Percentiles rank a stretch among this genome's conserved stretches.
phyloP scores from a whole-genome alignment of 2,329 filamentous ascomycete genomes.

The Pseudopyricularia cyperi region DNA sequence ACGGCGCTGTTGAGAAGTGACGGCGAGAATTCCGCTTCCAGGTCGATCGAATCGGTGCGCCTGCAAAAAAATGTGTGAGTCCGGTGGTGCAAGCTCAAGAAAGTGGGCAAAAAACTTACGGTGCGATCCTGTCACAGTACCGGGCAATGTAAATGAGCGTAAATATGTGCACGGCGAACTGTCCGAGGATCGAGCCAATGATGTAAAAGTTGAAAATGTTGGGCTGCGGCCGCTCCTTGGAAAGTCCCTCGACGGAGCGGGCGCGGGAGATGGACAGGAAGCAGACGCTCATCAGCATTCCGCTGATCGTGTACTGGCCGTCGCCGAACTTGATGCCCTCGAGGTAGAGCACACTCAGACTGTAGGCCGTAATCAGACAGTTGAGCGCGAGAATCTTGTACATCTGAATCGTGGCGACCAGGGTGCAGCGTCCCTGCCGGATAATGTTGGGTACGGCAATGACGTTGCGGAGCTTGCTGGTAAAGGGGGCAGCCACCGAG shows the following conservation, averaged over 20 bases:
- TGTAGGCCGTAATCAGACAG: slow-evolving; percentile 96
- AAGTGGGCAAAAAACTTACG: slow-evolving; percentile 45
- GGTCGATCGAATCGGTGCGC: slow-evolving; percentile 54
- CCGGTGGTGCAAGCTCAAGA: neutral
- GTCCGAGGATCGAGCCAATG: slow-evolving; percentile 90
- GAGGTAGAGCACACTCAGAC: slow-evolving; percentile 86
- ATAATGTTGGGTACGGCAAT: slow-evolving; percentile 97
- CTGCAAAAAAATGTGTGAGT: slow-evolving; percentile 14
- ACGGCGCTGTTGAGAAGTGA: slow-evolving; percentile 93
- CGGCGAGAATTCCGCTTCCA: slow-evolving; percentile 88
- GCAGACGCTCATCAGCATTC: slow-evolving; percentile 99
- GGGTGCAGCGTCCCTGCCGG: slow-evolving; percentile 89
- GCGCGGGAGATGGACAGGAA: slow-evolving; percentile 98
- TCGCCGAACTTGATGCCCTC: slow-evolving; percentile 99
- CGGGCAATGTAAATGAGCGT: slow-evolving; percentile 90
- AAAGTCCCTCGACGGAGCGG: slow-evolving; percentile 86
- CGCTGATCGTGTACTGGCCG: slow-evolving; percentile 94
- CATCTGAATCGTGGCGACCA: slow-evolving; percentile 99
- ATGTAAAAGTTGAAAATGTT: slow-evolving; percentile 99
- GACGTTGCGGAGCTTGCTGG: slow-evolving; percentile 92
- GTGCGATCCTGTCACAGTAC: slow-evolving; percentile 74
- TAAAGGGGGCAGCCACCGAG: slow-evolving; percentile 93
- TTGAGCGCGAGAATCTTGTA: slow-evolving; percentile 99
- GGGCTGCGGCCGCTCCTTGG: slow-evolving; percentile 92
- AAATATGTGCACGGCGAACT: slow-evolving; percentile 90